phyloP scores from a whole-genome alignment of 257 asterid genomes.

The Primulina tabacum region DNA sequence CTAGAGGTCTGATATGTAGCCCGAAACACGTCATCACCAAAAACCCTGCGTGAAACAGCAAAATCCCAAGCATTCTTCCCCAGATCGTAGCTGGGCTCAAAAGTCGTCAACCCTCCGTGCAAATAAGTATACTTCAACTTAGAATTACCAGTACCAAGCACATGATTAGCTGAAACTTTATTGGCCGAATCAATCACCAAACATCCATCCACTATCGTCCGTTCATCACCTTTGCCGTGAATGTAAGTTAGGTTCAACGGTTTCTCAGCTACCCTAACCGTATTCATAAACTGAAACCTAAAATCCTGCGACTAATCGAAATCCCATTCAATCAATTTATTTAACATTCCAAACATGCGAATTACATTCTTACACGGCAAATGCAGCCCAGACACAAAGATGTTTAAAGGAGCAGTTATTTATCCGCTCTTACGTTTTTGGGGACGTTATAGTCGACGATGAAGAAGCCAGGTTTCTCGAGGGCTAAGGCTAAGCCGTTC shows the following conservation, averaged over 20 bases:
- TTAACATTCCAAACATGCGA: conserved; percentile 6
- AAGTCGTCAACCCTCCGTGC: conserved; percentile 68
- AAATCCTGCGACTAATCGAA: conserved; percentile 56
- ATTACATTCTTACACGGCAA: neutral
- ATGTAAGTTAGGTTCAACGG: conserved; percentile 80
- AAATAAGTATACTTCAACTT: conserved; percentile 74
- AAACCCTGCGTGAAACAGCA: conserved; percentile 56
- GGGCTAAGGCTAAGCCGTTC: conserved; percentile 69
- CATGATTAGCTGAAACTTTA: conserved; percentile 83
- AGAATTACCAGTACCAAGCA: conserved; percentile 64
- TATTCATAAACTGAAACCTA: conserved; percentile 83
- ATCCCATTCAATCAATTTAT: neutral
- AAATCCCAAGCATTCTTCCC: conserved; percentile 87
- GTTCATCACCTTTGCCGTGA: conserved; percentile 58
- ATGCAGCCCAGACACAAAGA: neutral
- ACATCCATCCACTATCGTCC: conserved; percentile 74
- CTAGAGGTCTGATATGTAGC: conserved; percentile 80
- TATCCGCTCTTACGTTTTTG: conserved; percentile 47
- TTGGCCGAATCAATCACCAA: conserved; percentile 74
- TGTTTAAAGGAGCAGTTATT: neutral
- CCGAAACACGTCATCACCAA: conserved; percentile 63
- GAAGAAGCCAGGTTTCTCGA: conserved; percentile 90
- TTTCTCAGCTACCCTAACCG: conserved; percentile 61
- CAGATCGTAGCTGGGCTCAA: conserved; percentile 82
- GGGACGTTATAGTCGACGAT: conserved; percentile 84